phyloP scores from a whole-genome alignment of 345 rosid species.

The Odontarrhena argentea region DNA sequence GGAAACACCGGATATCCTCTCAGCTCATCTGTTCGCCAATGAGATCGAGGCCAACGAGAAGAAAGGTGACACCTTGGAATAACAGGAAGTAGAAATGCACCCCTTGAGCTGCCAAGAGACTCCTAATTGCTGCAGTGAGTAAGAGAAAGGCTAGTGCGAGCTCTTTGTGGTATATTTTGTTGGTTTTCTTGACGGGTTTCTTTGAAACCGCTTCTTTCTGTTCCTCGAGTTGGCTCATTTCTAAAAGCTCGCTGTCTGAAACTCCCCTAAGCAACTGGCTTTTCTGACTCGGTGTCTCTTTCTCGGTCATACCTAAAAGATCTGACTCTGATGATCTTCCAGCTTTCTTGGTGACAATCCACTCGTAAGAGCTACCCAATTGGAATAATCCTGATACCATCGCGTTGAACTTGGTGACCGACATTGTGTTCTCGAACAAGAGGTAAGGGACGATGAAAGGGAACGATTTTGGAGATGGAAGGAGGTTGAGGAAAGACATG shows the following conservation, averaged over 20 bases:
- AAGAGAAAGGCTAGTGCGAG: conserved; percentile 75
- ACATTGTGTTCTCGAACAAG: conserved; percentile 87
- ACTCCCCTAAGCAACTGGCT: conserved; percentile 57
- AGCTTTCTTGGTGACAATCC: conserved; percentile 90
- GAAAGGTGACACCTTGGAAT: conserved; percentile 83
- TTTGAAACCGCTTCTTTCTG: conserved; percentile 52
- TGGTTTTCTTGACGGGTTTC: conserved; percentile 53
- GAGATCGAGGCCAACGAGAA: conserved; percentile 79
- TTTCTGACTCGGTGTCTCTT: conserved; percentile 56
- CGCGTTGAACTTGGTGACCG: conserved; percentile 85
- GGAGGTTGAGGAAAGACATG: conserved; percentile 87
- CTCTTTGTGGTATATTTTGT: conserved; percentile 80
- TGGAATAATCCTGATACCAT: conserved; percentile 85
- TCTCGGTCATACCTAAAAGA: conserved; percentile 67
- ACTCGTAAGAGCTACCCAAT: conserved; percentile 88
- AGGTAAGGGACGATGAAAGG: conserved; percentile 91
- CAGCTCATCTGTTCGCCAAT: conserved; percentile 87
- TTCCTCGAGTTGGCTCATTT: conserved; percentile 58
- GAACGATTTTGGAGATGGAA: conserved; percentile 75
- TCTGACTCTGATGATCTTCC: conserved; percentile 89
- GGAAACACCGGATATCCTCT: conserved; percentile 16
- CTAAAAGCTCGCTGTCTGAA: conserved; percentile 70
- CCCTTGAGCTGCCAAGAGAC: conserved; percentile 77
- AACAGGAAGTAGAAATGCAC: conserved; percentile 86
- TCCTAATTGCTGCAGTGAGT: conserved; percentile 74